These are phyloP conservation scores for Lactarius sp. DNA, from an alignment of 768 basidiomycete species.

Conservation along the genomic window DNA sequence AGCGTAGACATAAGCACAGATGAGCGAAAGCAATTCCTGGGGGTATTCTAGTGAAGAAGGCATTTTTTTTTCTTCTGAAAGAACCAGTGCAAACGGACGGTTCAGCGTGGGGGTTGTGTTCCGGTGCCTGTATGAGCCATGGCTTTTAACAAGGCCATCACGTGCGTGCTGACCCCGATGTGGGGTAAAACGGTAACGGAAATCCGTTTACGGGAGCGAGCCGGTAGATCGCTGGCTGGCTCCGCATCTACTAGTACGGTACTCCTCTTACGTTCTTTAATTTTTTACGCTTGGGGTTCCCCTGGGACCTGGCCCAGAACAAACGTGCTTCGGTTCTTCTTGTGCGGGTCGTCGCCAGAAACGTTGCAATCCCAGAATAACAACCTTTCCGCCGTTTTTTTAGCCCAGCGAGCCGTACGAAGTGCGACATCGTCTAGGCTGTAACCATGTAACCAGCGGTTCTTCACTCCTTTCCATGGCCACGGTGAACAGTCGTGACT, in stretches of 20 bases:
- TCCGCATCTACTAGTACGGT: not conserved
- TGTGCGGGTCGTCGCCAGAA: not conserved
- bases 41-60: conserved; percentile 48
- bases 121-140: conserved; percentile 2
- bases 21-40: conserved; percentile 63
- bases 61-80: not conserved
- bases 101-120: not conserved
- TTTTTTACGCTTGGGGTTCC: too few relatives aligned
- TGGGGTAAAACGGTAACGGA: not conserved
- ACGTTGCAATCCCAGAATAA: not conserved
- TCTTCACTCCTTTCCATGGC: not conserved
- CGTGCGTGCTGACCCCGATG: not conserved
- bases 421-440: not conserved
- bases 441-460: not conserved
- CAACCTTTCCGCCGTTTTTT: not conserved
- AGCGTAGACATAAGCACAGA: conserved; percentile 69
- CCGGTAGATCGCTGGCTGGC: not conserved
- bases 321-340: conserved; percentile 15
- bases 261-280: conserved; percentile 3
- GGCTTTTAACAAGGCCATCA: conserved; percentile 13
- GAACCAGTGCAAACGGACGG: not conserved
- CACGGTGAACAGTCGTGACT: not conserved
- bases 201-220: not conserved
- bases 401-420: not conserved
- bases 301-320: conserved; percentile 2